Base-by-base conservation (phyloP, 176 grass and related monocot genomes). In the Hordeum vulgare region DNA sequence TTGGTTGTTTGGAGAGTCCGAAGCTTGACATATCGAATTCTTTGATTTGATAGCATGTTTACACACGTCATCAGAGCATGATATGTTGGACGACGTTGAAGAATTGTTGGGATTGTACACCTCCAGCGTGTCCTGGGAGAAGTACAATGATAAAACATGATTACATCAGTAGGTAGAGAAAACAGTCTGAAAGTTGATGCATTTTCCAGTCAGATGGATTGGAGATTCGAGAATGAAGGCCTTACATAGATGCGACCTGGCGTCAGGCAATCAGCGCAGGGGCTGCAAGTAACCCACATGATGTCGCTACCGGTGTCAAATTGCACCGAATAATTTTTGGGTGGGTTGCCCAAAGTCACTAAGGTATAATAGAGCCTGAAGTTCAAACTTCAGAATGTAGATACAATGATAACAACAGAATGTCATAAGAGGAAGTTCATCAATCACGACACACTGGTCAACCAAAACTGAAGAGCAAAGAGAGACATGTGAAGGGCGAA, bases 161-260 rank as follows among this genome's bases (percentile, higher is more conserved):
- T 18, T 65, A 17, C 8, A 75, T 25, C 28, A 24, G 26, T 42
- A 56, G 17, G 15, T 35, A 42, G 0, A 60, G 4, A 44, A 42
- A 68, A 68, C 11, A 7, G 18, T 68, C 34, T 6, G 9, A 68
- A 37, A 68, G 18, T 68, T 11, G 9, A 39, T 23, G 34, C 65
- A 5, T 67, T 53, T 26, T 29, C 53, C 31, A 34, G 33, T 42
- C 10, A 76, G 20, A 82, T 45, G 35, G 40, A 61, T 63, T 71
- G 56, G 54, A 66, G 12, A 18, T 4, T 3, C 15, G 58, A 47
- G 27, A 62, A 51, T 10, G 2, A 28, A n/a, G 45, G 34, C 6
- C 89, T 91, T 82, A 98, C 96, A 71, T 95, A 90, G 36, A 95
- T 80, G 62, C 83, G 89, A 54, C 87, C 93, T 63, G 92, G 91